Evolutionary conservation across 1,284 basidiomycete species (phyloP).

Genomic region (Puccinia polysora): DNA sequence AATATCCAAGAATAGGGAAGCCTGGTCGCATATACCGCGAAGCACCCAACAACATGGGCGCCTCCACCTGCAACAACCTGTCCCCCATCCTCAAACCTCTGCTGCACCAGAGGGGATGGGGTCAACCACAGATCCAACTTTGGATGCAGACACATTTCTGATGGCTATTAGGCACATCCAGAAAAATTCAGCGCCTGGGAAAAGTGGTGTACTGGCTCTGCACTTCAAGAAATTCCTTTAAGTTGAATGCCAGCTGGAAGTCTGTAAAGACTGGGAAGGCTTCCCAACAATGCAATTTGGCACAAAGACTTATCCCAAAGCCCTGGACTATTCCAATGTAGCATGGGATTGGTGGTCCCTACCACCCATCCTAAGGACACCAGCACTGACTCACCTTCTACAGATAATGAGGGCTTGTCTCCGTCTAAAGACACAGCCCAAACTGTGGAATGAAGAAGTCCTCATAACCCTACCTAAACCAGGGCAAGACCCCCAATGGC

Average conservation of each 20-base stretch:
- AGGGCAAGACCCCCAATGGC: background rate
- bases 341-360: background rate
- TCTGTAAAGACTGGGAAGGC: slow-evolving; percentile 3
- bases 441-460: background rate
- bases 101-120: background rate
- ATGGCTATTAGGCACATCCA: slow-evolving; percentile 1
- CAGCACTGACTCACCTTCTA: background rate
- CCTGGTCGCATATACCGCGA: background rate
- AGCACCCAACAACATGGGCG: background rate
- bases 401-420: background rate
- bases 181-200: background rate
- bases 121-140: background rate
- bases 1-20: background rate
- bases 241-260: slow-evolving; percentile 11
- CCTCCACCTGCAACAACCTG: background rate
- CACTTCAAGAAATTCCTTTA: slow-evolving; percentile 21
- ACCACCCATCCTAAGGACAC: background rate
- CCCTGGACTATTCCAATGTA: background rate
- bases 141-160: background rate
- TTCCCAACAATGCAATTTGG: background rate
- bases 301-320: background rate
- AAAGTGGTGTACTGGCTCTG: slow-evolving; percentile 6
- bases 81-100: background rate
- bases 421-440: background rate
- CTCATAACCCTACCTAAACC: background rate